Evolutionary conservation across 176 grass and related monocot genomes (phyloP), one percentile per base, ranked within the genome.

Genomic region (Triticum timopheevii): DNA sequence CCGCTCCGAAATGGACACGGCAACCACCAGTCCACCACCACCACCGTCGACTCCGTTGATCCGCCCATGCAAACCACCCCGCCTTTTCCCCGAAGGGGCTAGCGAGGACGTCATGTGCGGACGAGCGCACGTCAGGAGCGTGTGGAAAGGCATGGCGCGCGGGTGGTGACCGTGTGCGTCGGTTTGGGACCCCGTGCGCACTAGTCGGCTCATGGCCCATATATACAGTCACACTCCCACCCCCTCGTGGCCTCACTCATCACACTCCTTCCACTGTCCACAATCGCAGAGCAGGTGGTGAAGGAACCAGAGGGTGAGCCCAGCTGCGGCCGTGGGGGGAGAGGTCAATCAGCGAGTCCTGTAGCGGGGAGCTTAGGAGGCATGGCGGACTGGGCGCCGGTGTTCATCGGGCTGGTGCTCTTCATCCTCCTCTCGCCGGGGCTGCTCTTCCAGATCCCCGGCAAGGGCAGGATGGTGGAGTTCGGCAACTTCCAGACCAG

Each of bases 401-500:
- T 97, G 89, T 90, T 97, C 79, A 92, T 97, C 77, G 88, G 84
- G 16, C 82, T 95, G 39, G 65, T 98, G 71, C 89, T 98, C 58
- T 98, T 98, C 93, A 95, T 98, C 87, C 83, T 98, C 45, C 93
- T 98, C 49, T 93, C 95, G 24, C 95, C 95, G 4, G 95, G 95
- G 22, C 73, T 95, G 42, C 87, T 98, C 39, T 87, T 98, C 81
- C 95, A 98, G 87, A 86, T 98, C 71, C 93, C 95, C 1, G 95
- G 76, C 15, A 95, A 88, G 85, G 23, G 87, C 15, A 80, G 76
- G 84, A 81, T 95, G 67, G 17, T 95, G 10, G 95, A 95, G 84
- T 98, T 98, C 72, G 89, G 91, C 71, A 95, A 92, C 82, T 95
- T 98, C 86, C 95, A 98, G 80, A 98, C 95, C 42, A 98, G 95